These are phyloP conservation scores for Fraxinus velutina DNA, from an alignment of 305 asterid species.

Conservation along the genomic window DNA sequence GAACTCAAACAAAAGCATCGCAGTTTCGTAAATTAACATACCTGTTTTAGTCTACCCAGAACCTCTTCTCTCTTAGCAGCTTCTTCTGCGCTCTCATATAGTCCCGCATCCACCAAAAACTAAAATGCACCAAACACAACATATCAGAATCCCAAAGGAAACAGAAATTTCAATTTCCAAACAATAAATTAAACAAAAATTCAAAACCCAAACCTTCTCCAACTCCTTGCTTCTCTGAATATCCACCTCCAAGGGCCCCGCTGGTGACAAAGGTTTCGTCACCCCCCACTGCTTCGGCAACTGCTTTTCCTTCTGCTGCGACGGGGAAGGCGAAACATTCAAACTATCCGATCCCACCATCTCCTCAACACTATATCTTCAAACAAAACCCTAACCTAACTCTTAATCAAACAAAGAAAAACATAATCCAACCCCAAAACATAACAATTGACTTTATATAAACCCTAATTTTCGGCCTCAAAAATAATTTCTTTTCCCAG, in stretches of 20 bases:
- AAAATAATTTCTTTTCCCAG: neutral
- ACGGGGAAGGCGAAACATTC: conserved; percentile 32
- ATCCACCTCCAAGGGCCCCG: conserved; percentile 71
- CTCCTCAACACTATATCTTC: neutral
- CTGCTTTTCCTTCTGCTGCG: conserved; percentile 33
- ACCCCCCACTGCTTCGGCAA: conserved; percentile 61
- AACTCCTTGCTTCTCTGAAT: conserved; percentile 54
- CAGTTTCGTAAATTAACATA: conserved; percentile 12
- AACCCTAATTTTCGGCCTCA: neutral
- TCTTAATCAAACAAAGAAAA: conserved; percentile 17
- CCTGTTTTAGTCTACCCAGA: conserved; percentile 66
- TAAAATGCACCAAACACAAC: conserved; percentile 23
- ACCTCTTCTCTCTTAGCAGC: conserved; percentile 69
- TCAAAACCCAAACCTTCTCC: conserved; percentile 58
- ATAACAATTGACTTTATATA: neutral
- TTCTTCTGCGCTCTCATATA: conserved; percentile 73
- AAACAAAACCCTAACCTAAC: conserved; percentile 2
- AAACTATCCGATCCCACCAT: conserved; percentile 45
- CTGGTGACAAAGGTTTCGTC: conserved; percentile 66
- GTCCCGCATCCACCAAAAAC: conserved; percentile 69
- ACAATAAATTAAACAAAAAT: neutral
- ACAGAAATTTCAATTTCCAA: neutral
- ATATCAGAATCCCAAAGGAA: conserved; percentile 14
- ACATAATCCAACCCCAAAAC: neutral
- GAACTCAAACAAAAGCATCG: neutral